Evolutionary conservation across 768 basidiomycete genomes (phyloP).

Genomic region (Podaxis carcinomalis): DNA sequence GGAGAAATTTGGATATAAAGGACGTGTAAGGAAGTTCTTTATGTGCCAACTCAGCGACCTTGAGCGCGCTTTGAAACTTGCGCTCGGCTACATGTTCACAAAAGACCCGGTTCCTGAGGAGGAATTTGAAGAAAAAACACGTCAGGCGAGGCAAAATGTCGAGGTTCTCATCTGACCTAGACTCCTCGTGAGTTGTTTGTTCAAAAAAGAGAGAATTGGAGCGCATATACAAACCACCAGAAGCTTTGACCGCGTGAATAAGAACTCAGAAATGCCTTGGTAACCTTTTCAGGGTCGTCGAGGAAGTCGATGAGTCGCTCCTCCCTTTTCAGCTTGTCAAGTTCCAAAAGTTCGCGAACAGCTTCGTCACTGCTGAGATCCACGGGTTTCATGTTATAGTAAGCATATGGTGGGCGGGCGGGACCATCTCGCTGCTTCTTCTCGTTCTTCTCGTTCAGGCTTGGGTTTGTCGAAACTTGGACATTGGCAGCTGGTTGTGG

Average conservation of each 20-base stretch:
- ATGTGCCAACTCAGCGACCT: slow-evolving; percentile 4
- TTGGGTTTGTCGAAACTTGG: neutral
- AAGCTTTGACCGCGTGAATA: slow-evolving; percentile 60
- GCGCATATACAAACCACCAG: slow-evolving; percentile 34
- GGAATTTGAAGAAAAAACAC: slow-evolving; percentile 31
- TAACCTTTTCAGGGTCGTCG: slow-evolving; percentile 44
- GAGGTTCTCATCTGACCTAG: slow-evolving; percentile 29
- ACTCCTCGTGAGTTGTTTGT: neutral
- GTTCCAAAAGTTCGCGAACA: slow-evolving; percentile 27
- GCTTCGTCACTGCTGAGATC: slow-evolving; percentile 24
- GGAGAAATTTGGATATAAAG: slow-evolving; percentile 12
- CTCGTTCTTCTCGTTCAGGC: too few relatives aligned
- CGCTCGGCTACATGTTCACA: slow-evolving; percentile 13
- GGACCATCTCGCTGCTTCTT: neutral
- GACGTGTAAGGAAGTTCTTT: slow-evolving; percentile 12
- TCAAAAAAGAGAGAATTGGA: too few relatives aligned
- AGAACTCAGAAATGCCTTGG: slow-evolving; percentile 60
- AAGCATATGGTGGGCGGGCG: slow-evolving; percentile 6
- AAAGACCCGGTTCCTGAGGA: slow-evolving; percentile 30
- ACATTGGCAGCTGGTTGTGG: neutral
- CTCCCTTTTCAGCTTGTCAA: slow-evolving; percentile 30
- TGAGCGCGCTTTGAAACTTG: slow-evolving; percentile 8
- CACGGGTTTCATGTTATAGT: neutral
- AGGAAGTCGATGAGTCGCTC: slow-evolving; percentile 47
- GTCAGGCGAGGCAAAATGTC: slow-evolving; percentile 28